A percentile compares a stretch with the other conserved stretches of the same genome.
Evolutionary conservation across 169 alveolate species (phyloP).

Genomic region (Plasmodium fragile): DNA sequence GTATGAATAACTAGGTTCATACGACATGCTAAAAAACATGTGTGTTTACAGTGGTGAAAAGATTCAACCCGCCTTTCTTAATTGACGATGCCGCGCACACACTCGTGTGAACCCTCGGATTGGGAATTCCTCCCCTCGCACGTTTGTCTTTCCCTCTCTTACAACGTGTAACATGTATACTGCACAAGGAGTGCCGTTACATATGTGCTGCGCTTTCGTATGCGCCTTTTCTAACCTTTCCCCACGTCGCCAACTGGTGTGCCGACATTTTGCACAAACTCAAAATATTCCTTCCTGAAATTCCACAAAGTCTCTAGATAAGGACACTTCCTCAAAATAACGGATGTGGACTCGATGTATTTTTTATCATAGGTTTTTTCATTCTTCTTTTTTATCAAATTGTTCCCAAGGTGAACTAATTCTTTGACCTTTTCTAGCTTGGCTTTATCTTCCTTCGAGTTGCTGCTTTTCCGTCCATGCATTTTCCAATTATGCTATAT

Average conservation of each 20-base stretch:
- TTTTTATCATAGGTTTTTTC: slow-evolving; percentile 32
- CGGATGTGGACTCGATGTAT: slow-evolving; percentile 28
- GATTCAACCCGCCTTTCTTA: background rate
- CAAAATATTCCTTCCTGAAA: slow-evolving; percentile 70
- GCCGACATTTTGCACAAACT: slow-evolving; percentile 8
- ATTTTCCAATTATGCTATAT: slow-evolving; percentile 8
- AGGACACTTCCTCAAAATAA: slow-evolving; percentile 57
- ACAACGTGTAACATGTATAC: background rate
- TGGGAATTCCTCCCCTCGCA: background rate
- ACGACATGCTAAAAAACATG: background rate
- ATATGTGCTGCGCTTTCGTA: background rate
- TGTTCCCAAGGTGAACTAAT: slow-evolving; percentile 29
- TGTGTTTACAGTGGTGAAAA: background rate
- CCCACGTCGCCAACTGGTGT: background rate
- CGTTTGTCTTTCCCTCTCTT: background rate
- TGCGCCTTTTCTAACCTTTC: slow-evolving; percentile 13
- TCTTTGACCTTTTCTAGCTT: slow-evolving; percentile 64
- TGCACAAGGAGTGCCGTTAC: background rate
- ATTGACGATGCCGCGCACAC: background rate
- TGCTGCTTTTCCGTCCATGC: slow-evolving; percentile 73
- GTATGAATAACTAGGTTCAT: background rate
- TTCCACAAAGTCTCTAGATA: slow-evolving; percentile 66
- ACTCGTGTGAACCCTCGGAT: background rate
- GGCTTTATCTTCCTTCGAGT: slow-evolving; percentile 7
- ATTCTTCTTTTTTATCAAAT: slow-evolving; percentile 45